Evolutionary conservation across 2,329 filamentous ascomycete genomes (phyloP), one percentile per base, ranked within the genome.

Genomic region (Ceratocystis huliohia): DNA sequence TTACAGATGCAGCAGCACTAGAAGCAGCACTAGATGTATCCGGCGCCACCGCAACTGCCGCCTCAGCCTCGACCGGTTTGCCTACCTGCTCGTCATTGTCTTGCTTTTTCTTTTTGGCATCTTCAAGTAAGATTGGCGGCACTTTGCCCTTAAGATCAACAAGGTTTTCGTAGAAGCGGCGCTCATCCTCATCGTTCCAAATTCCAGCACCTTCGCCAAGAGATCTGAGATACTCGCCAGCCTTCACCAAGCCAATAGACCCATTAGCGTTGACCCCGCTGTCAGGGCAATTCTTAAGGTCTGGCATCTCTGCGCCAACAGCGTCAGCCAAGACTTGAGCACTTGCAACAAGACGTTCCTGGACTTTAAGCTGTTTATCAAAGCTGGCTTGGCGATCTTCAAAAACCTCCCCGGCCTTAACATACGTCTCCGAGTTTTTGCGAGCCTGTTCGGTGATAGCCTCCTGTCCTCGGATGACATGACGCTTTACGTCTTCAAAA

Each of bases 121-220:
- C 94, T 73, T 99, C 94, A 0, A 99, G 83, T 7, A 99, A 80
- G 71, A 99, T 95, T 1, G 88, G 88, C 0, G 94, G 95, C 2
- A 99, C 94, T 71, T 96, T 95, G 71, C 95, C 94, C 73, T 95
- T 96, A 17, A 99, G 79, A 73, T 99, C 94, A 13, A 96, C 88
- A 10, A 99, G 76, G 70, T 96, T 97, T 78, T 99, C 94, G 76
- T 99, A 99, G 75, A 99, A 99, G 68, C 94, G 89, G 68, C 94
- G 86, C 76, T 99, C 93, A 65, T 99, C 94, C 73, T 99, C 94
- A 71, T 99, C 94, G 77, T 96, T 92, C 94, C 94, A 99, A 69
- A 99, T 97, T 0, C 94, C 94, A 28, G 92, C 84, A 22, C 91
- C 92, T 68, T 97, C 93, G 25, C 87, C 88, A 74, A 95, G 89